phyloP scores from a whole-genome alignment of 2,329 filamentous ascomycete genomes.

The Aspergillus pseudoviridinutans region DNA sequence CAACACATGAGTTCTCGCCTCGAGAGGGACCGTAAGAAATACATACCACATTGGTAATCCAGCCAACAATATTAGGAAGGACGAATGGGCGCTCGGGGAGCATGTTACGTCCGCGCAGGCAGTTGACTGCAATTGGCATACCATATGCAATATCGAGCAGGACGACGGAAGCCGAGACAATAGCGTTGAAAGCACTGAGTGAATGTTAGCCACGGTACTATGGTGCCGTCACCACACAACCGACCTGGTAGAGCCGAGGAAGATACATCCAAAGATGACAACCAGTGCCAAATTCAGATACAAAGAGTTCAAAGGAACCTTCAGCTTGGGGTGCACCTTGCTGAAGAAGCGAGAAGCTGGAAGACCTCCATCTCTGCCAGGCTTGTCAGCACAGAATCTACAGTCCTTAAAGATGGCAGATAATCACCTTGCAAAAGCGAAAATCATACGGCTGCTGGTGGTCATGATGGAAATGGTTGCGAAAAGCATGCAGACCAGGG shows the following conservation, averaged over 20 bases:
- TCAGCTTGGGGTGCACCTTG: slow-evolving; percentile 57
- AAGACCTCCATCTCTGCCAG: slow-evolving; percentile 58
- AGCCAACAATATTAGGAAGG: slow-evolving; percentile 53
- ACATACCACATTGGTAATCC: slow-evolving; percentile 55
- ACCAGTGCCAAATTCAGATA: slow-evolving; percentile 58
- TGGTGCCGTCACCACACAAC: slow-evolving; percentile 17
- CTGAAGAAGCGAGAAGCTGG: slow-evolving; percentile 59
- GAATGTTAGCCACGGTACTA: neutral
- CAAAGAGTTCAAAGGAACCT: slow-evolving; percentile 64
- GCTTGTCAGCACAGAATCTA: slow-evolving; percentile 1
- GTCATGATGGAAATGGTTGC: slow-evolving; percentile 33
- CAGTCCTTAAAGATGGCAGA: too few relatives aligned
- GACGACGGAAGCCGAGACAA: slow-evolving; percentile 67
- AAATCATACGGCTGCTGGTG: slow-evolving; percentile 34
- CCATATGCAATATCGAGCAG: slow-evolving; percentile 69
- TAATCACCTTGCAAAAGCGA: slow-evolving; percentile 29
- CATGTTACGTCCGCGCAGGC: slow-evolving; percentile 61
- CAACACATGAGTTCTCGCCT: neutral
- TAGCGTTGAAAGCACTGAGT: slow-evolving; percentile 64
- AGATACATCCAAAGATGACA: slow-evolving; percentile 65
- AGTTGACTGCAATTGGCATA: slow-evolving; percentile 68
- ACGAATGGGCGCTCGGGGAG: slow-evolving; percentile 60
- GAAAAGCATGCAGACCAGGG: slow-evolving; percentile 29
- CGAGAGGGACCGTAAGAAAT: neutral
- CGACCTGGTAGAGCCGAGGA: slow-evolving; percentile 56